Evolutionary conservation across 2,329 filamentous ascomycete genomes (phyloP), one percentile per base, ranked within the genome.

Genomic region (Sclerotinia sclerotiorum): DNA sequence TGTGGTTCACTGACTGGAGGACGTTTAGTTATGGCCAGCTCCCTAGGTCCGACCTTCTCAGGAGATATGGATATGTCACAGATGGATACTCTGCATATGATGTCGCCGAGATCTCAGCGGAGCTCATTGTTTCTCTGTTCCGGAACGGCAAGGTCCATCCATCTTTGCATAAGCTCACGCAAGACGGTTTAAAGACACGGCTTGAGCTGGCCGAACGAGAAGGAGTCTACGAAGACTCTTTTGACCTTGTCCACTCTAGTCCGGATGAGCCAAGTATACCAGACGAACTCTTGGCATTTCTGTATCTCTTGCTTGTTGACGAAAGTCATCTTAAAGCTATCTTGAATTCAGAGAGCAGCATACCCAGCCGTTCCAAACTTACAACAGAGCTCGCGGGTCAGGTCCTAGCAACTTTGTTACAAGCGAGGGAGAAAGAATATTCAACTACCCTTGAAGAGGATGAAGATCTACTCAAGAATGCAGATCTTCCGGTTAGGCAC

Each of bases 41-140:
- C 11, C 89, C 89, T 8, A 83, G 87, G 51, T 86, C 87, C 2
- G 89, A 91, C 74, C 80, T 91, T 5, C 81, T 91, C 24, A 81
- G 89, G 29, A 81, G 89, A 56, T 91, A 91, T 75, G 89, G 89
- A 21, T 91, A 90, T 74, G 82, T 89, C 58, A 89, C 88, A 0
- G 81, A 85, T 46, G 87, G 87, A 71, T 90, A 91, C 74, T 80
- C 85, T 8, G 78, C 82, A 62, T 89, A 87, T 76, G 89, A 91
- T 73, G 88, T 91, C 3, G 85, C 86, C 4, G 89, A 92, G 75
- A 77, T 91, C 10, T 80, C 85, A 5, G 79, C 85, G 61, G 79
- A 82, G 1, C 74, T 83, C 19, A 80, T 91, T 48, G 75, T 80
- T 49, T 68, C 69, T 11, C 32, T 68, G 10, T 72, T 77, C 21